phyloP scores from a whole-genome alignment of 257 asterid genomes.

The Nicotiana undulata region DNA sequence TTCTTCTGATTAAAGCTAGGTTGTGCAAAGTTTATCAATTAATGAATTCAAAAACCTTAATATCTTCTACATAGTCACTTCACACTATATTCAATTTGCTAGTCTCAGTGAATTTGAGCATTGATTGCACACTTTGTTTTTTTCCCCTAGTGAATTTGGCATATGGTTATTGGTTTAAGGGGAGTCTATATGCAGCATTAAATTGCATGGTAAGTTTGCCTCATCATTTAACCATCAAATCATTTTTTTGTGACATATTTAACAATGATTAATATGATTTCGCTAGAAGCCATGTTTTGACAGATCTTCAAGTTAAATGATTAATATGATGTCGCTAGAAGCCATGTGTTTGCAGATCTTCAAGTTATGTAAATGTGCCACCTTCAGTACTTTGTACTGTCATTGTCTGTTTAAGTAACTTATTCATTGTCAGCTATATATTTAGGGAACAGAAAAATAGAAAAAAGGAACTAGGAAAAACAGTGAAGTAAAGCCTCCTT shows the following conservation, averaged over 20 bases:
- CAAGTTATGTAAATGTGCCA: not conserved
- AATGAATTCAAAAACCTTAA: not conserved
- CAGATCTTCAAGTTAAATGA: not conserved
- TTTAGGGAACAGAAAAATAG: not conserved
- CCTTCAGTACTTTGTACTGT: not conserved
- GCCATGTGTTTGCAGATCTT: too few relatives aligned
- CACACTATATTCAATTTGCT: not conserved
- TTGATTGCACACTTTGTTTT: not conserved
- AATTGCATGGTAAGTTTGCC: slow-evolving; percentile 64
- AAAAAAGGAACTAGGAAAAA: not conserved
- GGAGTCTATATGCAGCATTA: slow-evolving; percentile 65
- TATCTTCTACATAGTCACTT: not conserved
- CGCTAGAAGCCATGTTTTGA: not conserved
- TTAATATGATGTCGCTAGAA: too few relatives aligned
- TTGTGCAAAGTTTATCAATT: not conserved
- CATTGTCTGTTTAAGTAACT: not conserved
- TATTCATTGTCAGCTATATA: not conserved
- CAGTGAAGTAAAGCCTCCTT: not conserved
- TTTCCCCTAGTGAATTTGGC: slow-evolving; percentile 73
- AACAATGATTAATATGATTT: not conserved
- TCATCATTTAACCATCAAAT: not conserved
- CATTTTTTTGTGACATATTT: not conserved
- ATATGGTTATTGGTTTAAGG: slow-evolving; percentile 81
- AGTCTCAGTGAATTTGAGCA: not conserved
- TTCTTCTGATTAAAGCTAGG: not conserved